Percentiles rank a stretch among this genome's conserved stretches.
phyloP scores from a whole-genome alignment of 139 green algal species.

The Ettlia oleoabundans region DNA sequence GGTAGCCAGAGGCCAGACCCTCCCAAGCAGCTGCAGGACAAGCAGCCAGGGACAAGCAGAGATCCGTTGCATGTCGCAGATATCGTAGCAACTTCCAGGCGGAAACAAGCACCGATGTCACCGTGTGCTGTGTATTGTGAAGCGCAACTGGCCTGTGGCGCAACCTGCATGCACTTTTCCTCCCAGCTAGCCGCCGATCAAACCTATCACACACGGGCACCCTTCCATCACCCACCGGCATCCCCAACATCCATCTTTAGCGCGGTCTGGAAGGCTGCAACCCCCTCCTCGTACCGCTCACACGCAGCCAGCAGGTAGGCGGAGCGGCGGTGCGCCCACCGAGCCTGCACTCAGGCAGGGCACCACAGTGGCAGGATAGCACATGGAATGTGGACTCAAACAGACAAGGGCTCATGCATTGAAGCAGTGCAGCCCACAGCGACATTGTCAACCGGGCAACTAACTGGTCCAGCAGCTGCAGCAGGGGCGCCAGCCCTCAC shows the following conservation, averaged over 20 bases:
- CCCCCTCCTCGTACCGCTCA: conserved; percentile 36
- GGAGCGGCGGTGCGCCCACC: conserved; percentile 20
- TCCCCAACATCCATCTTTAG: conserved; percentile 46
- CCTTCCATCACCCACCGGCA: not conserved
- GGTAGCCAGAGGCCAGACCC: conserved; percentile 58
- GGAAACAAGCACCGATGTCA: not conserved
- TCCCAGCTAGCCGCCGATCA: not conserved
- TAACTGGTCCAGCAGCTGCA: too few species aligned
- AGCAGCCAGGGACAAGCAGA: not conserved
- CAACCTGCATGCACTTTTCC: not conserved
- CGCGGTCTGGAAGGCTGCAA: conserved; percentile 53
- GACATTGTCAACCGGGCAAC: not conserved
- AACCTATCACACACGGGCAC: not conserved
- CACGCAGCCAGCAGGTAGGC: conserved; percentile 15
- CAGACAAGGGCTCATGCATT: not conserved
- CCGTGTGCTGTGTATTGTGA: too few species aligned
- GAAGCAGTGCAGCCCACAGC: not conserved
- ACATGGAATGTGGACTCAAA: too few species aligned
- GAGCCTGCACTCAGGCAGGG: too few species aligned
- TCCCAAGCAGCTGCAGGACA: conserved; percentile 69
- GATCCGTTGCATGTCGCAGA: not conserved
- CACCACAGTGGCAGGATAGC: not conserved
- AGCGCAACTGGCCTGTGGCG: too few species aligned
- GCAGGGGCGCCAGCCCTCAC: not conserved
- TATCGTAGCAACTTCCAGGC: too few species aligned